Evolutionary conservation across 371 early-diverging fungal genomes (phyloP), one percentile per base, ranked within the genome.

Genomic region (Lichtheimia ornata): DNA sequence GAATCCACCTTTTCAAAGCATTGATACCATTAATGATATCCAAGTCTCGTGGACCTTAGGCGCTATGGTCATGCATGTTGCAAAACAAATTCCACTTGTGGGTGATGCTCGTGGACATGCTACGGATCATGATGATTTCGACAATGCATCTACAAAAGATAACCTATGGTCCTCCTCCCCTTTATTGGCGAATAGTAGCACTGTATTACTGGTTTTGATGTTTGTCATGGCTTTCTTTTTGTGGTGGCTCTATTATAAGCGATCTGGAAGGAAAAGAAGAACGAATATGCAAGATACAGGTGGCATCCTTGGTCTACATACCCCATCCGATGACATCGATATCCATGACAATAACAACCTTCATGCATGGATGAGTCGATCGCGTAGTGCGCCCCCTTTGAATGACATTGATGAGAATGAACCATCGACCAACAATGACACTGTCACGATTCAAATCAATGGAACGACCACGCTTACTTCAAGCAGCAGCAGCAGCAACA

Each of bases 21-120:
- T 93, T 40, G 85, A 94, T 59, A 85, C 85, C 5, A 87, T 94
- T 24, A 88, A 84, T 59, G 88, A 86, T 30, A 86, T 93, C 51
- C 88, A 91, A 61, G 89, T 93, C 0, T 91, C 92, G n/a, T 97
- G 97, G 97, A 95, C 97, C 3, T 65, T 95, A 11, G 97, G 97
- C 5, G 92, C 89, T 1, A 87, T 93, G 80, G 65, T 96, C 18
- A 61, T 90, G 17, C 73, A 79, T 27, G 83, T 84, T 0, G 65
- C 84, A n/a, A 73, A 72, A n/a, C 74, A 76, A 42, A 84, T 85
- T 17, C 81, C 82, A 0, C 63, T 81, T 42, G 56, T 60, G 25
- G 25, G 59, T 15, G 69, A 68, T 40, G 58, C 67, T 0, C 27
- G 61, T 24, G 70, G 72, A 2, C 81, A 80, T 25, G 69, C 54